Conservation (phyloP, 805 yeast genomes). For the Cyberlindnera sargentensis region DNA sequence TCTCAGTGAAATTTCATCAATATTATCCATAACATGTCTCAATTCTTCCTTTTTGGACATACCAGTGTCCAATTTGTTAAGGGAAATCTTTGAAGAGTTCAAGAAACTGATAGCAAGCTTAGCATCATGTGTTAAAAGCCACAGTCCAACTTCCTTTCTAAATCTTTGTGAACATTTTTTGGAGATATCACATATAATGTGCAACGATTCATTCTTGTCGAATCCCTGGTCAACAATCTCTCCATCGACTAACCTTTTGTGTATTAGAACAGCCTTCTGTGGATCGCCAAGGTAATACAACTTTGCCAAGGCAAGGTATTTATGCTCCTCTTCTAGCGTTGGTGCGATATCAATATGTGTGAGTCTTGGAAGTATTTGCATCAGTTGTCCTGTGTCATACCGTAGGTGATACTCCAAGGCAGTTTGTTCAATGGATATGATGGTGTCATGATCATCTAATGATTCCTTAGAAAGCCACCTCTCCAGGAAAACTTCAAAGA, state of each 20-base stretch:
- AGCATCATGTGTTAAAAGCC: conserved; percentile 17
- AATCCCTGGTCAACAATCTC: conserved; percentile 6
- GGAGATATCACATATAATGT: conserved; percentile 8
- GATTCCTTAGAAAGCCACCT: conserved; percentile 18
- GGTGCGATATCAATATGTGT: conserved; percentile 3
- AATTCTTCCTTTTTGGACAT: conserved; percentile 13
- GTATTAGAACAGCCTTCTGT: conserved; percentile 5
- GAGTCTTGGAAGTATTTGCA: conserved; percentile 1
- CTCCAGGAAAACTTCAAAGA: conserved; percentile 17
- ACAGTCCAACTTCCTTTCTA: conserved; percentile 14
- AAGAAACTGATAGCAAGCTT: conserved; percentile 17
- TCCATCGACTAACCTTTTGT: conserved; percentile 11
- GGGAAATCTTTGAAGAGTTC: conserved; percentile 11
- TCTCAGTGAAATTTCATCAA: conserved; percentile 14
- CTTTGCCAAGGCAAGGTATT: conserved; percentile 10
- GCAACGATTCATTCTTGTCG: conserved; percentile 6
- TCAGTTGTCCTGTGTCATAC: conserved; percentile 7
- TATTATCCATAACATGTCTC: conserved; percentile 9
- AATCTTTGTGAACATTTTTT: conserved; percentile 8
- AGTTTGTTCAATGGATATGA: conserved; percentile 14
- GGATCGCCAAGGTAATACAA: conserved; percentile 4
- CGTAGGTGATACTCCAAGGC: conserved; percentile 9
- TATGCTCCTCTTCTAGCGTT: conserved; percentile 7
- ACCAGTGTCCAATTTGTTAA: conserved; percentile 7
- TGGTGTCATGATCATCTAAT: conserved; percentile 7